Percentiles rank a stretch among this genome's conserved stretches.
These are phyloP conservation scores for Samsoniella hepiali DNA, from an alignment of 2,329 filamentous ascomycete genomes.

Conservation along the genomic window DNA sequence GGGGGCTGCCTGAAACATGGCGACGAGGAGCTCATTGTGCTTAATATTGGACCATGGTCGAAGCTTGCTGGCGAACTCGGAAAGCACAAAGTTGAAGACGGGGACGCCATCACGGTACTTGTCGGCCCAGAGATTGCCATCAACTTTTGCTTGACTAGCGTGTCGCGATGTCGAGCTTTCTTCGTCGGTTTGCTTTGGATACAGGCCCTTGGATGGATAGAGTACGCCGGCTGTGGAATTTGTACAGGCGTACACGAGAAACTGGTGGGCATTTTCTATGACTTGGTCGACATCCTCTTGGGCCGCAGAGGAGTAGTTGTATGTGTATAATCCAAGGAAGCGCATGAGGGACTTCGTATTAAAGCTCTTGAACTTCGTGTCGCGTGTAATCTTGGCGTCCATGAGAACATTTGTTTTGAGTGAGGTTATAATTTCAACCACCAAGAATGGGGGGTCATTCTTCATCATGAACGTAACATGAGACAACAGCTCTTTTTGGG, in stretches of 20 bases:
- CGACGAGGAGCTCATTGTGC: conserved; percentile 76
- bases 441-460: conserved; percentile 71
- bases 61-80: conserved; percentile 73
- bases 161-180: conserved; percentile 30
- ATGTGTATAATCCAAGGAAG: conserved; percentile 68
- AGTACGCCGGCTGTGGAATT: conserved; percentile 69
- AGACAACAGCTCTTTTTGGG: conserved; percentile 75
- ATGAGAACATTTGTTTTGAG: conserved; percentile 69
- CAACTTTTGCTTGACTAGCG: conserved; percentile 57
- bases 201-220: conserved; percentile 76
- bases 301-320: conserved; percentile 45
- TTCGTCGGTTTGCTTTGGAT: conserved; percentile 67
- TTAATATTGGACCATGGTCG: conserved; percentile 78
- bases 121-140: conserved; percentile 67
- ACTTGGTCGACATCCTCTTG: conserved; percentile 49
- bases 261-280: conserved; percentile 67
- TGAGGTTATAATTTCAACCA: conserved; percentile 69
- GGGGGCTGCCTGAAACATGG: conserved; percentile 76
- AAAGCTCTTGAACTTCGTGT: conserved; percentile 71
- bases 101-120: conserved; percentile 64
- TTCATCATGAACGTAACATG: conserved; percentile 77
- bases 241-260: conserved; percentile 74
- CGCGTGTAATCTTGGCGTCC: conserved; percentile 69
- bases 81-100: conserved; percentile 75
- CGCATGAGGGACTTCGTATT: conserved; percentile 70